Base-by-base conservation (phyloP, 768 basidiomycete species). In the Rhodosporidiobolus odoratus region DNA sequence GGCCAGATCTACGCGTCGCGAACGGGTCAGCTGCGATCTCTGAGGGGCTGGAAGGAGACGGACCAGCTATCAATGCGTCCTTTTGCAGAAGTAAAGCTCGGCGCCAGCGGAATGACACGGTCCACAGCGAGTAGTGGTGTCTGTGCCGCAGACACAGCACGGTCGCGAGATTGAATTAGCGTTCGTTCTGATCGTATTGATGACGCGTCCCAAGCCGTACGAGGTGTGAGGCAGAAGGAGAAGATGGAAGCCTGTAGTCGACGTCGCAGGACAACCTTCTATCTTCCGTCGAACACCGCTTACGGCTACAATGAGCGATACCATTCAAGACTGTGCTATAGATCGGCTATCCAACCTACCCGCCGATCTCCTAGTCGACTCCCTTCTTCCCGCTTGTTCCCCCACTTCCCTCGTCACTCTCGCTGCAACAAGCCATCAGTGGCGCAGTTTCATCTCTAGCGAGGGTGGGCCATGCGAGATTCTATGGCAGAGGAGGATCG, bases 301-400 rank as follows among this genome's bases (percentile, higher is more conserved):
- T 50, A 17, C 23, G 9, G 10, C 48, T 50, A 10, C 48, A n/a
- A 38, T 38, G 37, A 2, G 21, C n/a, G 3, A 21, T n/a, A 21
- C 13, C 37, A 27, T 40, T 40, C 25, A 43, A 43, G 43, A 43
- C 43, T 12, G 13, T 43, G 43, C 25, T 41, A n/a, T 25, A 25
- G 54, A 72, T 16, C 27, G 40, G 1, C 65, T 89, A 35, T 73
- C 82, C 30, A 83, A 86, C 64, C 75, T 92, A 23, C 91, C 92
- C 4, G 78, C 88, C 34, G 91, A 94, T 78, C 81, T 92, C n/a
- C 78, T 92, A 38, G 79, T 90, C 32, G 91, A 93, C 78, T 84
- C 88, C 72, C 69, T 94, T 7, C 80, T 80, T 4, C 78, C 79
- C 0, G 57, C 58, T 15, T 80, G 91, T 37, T 79, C 83, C 16